Evolutionary conservation across 306 rosid genomes (phyloP).

Genomic region (Glycine latifolia): DNA sequence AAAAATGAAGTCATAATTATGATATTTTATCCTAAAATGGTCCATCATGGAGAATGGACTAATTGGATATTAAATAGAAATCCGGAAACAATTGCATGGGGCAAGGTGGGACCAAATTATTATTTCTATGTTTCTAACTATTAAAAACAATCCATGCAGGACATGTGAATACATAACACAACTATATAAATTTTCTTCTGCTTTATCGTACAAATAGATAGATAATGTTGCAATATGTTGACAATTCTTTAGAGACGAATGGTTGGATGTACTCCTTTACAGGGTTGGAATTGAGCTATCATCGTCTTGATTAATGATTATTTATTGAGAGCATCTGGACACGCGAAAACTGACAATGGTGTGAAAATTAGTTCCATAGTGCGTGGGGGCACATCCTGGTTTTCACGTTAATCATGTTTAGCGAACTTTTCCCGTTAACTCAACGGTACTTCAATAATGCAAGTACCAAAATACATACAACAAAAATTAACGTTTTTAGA

Average conservation of each 20-base stretch:
- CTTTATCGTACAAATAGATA: neutral
- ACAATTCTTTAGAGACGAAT: neutral
- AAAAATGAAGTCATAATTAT: too few relatives aligned
- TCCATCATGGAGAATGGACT: too few relatives aligned
- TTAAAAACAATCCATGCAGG: neutral
- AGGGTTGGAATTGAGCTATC: neutral
- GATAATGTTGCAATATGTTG: neutral
- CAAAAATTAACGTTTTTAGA: too few relatives aligned
- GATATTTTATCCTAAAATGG: too few relatives aligned
- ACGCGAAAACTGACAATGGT: neutral
- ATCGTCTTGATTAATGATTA: neutral
- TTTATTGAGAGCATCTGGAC: neutral
- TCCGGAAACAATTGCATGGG: neutral
- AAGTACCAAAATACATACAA: neutral
- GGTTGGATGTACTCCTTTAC: neutral
- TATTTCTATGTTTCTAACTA: neutral
- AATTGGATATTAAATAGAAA: too few relatives aligned
- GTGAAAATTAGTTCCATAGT: neutral
- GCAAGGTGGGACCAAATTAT: neutral
- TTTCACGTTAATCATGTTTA: too few relatives aligned
- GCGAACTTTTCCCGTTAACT: neutral
- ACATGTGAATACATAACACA: constrained; percentile 1
- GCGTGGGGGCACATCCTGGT: neutral
- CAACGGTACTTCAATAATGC: neutral
- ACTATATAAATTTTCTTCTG: neutral